These are phyloP conservation scores for Tricholoma sp. DNA, from an alignment of 768 basidiomycete species.

Conservation along the genomic window DNA sequence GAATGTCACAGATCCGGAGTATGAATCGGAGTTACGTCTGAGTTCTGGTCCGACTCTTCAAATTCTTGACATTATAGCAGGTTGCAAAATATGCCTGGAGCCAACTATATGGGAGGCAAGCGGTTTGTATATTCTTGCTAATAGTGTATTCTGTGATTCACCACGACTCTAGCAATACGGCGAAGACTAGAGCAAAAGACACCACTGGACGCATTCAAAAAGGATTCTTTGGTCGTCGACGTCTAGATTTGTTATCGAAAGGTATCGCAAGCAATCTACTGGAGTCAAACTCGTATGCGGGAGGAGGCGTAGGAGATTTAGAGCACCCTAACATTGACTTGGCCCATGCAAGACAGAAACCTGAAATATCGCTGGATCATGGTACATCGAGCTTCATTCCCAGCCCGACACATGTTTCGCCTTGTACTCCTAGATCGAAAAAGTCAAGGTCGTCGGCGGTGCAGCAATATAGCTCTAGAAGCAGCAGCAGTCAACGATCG, in stretches of 20 bases:
- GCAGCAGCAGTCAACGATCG: slow-evolving; percentile 22
- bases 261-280: slow-evolving; percentile 24
- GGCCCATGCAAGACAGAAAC: slow-evolving; percentile 15
- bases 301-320: not conserved
- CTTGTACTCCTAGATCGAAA: slow-evolving; percentile 18
- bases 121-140: slow-evolving; percentile 30
- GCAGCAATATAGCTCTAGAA: slow-evolving; percentile 13
- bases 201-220: slow-evolving; percentile 49
- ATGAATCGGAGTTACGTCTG: too few relatives aligned
- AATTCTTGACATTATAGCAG: too few relatives aligned
- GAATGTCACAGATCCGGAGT: too few relatives aligned
- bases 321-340: slow-evolving; percentile 14
- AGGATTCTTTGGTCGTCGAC: slow-evolving; percentile 55
- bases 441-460: not conserved
- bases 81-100: slow-evolving; percentile 52
- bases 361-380: not conserved
- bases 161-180: slow-evolving; percentile 43
- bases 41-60: too few relatives aligned
- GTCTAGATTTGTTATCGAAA: slow-evolving; percentile 46
- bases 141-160: not conserved
- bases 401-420: slow-evolving; percentile 19
- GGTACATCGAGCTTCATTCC: slow-evolving; percentile 14
- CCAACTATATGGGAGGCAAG: slow-evolving; percentile 76
- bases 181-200: slow-evolving; percentile 55
- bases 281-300: not conserved